Base-by-base conservation (phyloP, 805 yeast species). In the Starmerella sp. region DNA sequence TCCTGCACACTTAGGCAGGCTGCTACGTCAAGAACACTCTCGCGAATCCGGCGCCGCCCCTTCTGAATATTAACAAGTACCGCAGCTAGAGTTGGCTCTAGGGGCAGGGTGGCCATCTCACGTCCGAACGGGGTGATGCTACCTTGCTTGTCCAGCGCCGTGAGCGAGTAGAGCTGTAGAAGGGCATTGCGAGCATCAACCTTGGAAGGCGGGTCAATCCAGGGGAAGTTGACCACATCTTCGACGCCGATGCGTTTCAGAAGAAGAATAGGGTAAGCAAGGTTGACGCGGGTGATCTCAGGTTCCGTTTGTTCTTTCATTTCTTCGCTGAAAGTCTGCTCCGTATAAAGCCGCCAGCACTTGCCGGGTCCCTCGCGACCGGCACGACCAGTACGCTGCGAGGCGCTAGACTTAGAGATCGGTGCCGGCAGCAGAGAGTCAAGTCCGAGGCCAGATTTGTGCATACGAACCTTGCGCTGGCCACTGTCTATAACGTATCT, bases 351-450 rank as follows among this genome's bases (percentile, higher is more conserved):
- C 56, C 97, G 72, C 69, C 76, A 93, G 45, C 93, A 86, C 67
- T 91, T 91, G 44, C 99, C 99, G 34, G 84, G 80, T 15, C 81
- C 77, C 71, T 93, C 97, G 80, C 99, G 87, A 58, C 99, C 99
- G n/a, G 99, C 97, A 76, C 99, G 86, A 68, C 99, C 99, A 47
- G 90, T 82, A 70, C 99, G 75, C 72, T 93, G 99, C 37, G 86
- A 79, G 0, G 97, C 98, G 41, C 95, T 85, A 0, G 97, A 95
- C 64, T 85, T 87, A 0, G 97, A 89, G 28, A 93, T 83, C 1
- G 98, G 93, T 0, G 93, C 88, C 0, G 96, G 90, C 51, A 93
- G 72, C 64, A 93, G 77, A 0, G 97, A 86, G n/a, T 96, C 91
- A 36, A 93, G 76, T 0, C 97, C 97, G 41, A 93, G 72, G 62